Base-by-base conservation (phyloP, 306 rosid genomes). In the Carpinus fangiana region DNA sequence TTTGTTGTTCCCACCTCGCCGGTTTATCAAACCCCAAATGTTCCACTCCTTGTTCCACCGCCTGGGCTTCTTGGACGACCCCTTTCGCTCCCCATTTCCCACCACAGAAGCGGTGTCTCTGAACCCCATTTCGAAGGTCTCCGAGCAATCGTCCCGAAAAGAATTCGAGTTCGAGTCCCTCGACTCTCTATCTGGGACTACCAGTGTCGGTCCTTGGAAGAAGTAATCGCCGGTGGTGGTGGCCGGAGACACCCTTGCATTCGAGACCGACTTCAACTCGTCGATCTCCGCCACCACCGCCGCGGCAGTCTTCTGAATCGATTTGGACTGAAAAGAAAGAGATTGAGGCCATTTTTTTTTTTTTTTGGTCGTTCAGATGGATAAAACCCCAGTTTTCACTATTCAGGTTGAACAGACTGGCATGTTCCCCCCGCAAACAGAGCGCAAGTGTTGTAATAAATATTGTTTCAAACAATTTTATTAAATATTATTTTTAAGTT, bases 201-300 rank as follows among this genome's bases (percentile, higher is more conserved):
- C 90, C 61, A 85, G 72, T 62, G 89, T 91, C 45, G 85, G 90
- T 0, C 90, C 97, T 6, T 80, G 83, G 60, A 83, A 77, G 83
- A 81, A 80, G 84, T 76, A 86, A 70, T 89, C 98, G 57, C 73
- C 84, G 4, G 89, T 73, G 23, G 73, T 82, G 8, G 89, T 79
- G 9, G 89, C 89, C 26, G 96, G 93, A 47, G 88, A 82, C 54
- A 93, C 96, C 79, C 90, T 93, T 0, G 96, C 87, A 71, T 89
- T 90, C 0, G 94, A 89, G 85, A 84, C 93, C 3, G 90, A 80
- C 79, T 91, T 95, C 83, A 91, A 68, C 45, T 95, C 99, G 57
- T 95, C 98, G 76, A 93, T 90, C 74, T 95, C 99, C 2, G 97
- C 98, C 81, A 95, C 97, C 70, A 93, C 97, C 1, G 97, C 99